Conservation (phyloP, 768 basidiomycete species). For the Cantharellus anzutake region DNA sequence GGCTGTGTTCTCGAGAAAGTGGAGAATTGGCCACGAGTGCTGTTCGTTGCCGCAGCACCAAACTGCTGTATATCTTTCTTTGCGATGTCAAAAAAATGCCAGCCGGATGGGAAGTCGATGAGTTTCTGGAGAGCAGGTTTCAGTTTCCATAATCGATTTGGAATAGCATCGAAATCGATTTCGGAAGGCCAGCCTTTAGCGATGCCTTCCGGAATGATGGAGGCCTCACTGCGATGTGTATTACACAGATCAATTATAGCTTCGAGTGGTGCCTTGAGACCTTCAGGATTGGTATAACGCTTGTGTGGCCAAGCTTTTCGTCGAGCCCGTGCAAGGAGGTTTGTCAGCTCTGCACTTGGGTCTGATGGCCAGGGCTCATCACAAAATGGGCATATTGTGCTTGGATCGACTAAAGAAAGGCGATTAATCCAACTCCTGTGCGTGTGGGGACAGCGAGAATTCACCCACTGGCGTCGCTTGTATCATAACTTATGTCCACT, state of each 20-base stretch:
- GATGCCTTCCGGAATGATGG: conserved; percentile 53
- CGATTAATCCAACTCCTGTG: background rate
- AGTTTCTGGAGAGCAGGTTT: conserved; percentile 33
- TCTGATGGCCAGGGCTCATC: conserved; percentile 44
- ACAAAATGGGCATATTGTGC: conserved; percentile 62
- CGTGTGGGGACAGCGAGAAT: too few relatives aligned
- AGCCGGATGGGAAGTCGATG: conserved; percentile 12
- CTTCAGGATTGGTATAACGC: conserved; percentile 48
- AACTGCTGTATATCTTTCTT: conserved; percentile 41
- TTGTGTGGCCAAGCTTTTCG: conserved; percentile 39
- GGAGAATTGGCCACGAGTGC: conserved; percentile 55
- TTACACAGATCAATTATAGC: conserved; percentile 53
- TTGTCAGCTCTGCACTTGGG: conserved; percentile 39
- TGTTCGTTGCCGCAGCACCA: conserved; percentile 44
- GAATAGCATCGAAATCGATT: conserved; percentile 44
- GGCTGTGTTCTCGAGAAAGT: conserved; percentile 71
- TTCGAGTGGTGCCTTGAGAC: conserved; percentile 31
- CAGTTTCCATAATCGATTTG: conserved; percentile 31
- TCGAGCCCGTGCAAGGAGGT: conserved; percentile 31
- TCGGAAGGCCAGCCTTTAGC: conserved; percentile 55
- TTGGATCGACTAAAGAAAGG: conserved; percentile 19
- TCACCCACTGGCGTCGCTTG: too few relatives aligned
- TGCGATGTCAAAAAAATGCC: conserved; percentile 49
- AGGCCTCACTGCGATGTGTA: conserved; percentile 57
- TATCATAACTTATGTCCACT: too few relatives aligned